These are phyloP conservation scores for Rhizomucor miehei DNA, from an alignment of 371 early-diverging fungal species.

Conservation along the genomic window DNA sequence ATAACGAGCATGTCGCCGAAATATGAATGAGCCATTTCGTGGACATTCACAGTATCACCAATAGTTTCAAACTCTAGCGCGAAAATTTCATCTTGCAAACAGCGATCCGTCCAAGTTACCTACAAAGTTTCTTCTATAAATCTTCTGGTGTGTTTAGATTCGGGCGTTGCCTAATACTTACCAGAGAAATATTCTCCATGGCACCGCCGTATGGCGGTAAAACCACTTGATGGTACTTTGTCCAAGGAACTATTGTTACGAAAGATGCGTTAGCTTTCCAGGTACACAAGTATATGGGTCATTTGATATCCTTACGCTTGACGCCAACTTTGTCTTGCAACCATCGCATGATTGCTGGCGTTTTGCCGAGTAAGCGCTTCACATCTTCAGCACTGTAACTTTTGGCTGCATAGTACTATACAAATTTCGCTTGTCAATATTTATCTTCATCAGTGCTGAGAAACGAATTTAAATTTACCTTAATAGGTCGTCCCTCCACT, in stretches of 20 bases:
- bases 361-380: slow-evolving; percentile 37
- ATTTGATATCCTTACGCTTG: slow-evolving; percentile 21
- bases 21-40: slow-evolving; percentile 65
- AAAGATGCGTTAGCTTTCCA: too few relatives aligned
- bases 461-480: slow-evolving; percentile 15
- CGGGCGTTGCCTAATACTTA: slow-evolving; percentile 4
- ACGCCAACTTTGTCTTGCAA: slow-evolving; percentile 44
- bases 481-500: slow-evolving; percentile 46
- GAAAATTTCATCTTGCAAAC: slow-evolving; percentile 30
- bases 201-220: slow-evolving; percentile 43
- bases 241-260: slow-evolving; percentile 51
- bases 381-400: slow-evolving; percentile 31
- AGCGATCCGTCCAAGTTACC: slow-evolving; percentile 31
- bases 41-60: slow-evolving; percentile 44
- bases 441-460: neutral
- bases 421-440: neutral
- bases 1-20: slow-evolving; percentile 60
- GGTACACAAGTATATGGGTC: too few relatives aligned
- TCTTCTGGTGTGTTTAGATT: neutral
- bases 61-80: slow-evolving; percentile 21
- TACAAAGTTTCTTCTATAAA: neutral
- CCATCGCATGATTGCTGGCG: slow-evolving; percentile 54
- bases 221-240: slow-evolving; percentile 56
- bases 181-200: slow-evolving; percentile 62
- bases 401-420: slow-evolving; percentile 48